phyloP scores from a whole-genome alignment of 345 rosid species.

The Gossypium turneri region DNA sequence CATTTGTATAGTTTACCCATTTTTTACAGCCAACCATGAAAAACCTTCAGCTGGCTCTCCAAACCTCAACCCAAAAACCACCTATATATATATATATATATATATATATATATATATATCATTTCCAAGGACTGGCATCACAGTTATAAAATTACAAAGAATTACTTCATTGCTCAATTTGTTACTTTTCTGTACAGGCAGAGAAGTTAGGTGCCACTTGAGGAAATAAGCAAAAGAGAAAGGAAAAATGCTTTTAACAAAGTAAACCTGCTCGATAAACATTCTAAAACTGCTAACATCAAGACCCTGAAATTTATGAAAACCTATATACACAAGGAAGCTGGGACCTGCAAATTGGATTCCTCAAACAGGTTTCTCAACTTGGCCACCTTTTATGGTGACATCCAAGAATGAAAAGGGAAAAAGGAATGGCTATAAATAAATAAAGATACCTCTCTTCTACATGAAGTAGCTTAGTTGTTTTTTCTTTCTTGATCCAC shows the following conservation, averaged over 20 bases:
- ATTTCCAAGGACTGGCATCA: background rate
- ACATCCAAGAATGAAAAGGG: conserved; percentile 15
- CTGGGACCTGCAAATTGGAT: conserved; percentile 22
- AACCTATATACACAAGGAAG: conserved; percentile 25
- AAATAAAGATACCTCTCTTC: conserved; percentile 23
- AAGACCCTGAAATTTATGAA: background rate
- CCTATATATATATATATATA: too few species aligned
- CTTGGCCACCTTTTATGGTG: conserved; percentile 15
- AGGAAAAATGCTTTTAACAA: background rate
- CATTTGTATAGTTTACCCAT: too few species aligned
- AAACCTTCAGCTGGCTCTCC: too few species aligned
- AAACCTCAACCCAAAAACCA: too few species aligned
- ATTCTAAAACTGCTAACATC: conserved; percentile 14
- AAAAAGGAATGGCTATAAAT: conserved; percentile 33
- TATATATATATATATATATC: background rate
- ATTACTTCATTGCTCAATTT: background rate
- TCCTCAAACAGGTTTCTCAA: conserved; percentile 24
- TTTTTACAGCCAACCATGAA: too few species aligned
- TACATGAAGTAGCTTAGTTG: conserved; percentile 96
- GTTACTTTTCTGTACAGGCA: background rate
- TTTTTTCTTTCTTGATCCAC: conserved; percentile 87
- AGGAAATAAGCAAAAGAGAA: background rate
- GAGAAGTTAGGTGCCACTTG: background rate
- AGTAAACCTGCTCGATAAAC: conserved; percentile 14
- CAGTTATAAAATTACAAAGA: background rate